A percentile compares a stretch with the other conserved stretches of the same genome.
These are phyloP conservation scores for Rhynchospora pubera DNA, from an alignment of 176 grass and related monocot genomes.

Conservation along the genomic window DNA sequence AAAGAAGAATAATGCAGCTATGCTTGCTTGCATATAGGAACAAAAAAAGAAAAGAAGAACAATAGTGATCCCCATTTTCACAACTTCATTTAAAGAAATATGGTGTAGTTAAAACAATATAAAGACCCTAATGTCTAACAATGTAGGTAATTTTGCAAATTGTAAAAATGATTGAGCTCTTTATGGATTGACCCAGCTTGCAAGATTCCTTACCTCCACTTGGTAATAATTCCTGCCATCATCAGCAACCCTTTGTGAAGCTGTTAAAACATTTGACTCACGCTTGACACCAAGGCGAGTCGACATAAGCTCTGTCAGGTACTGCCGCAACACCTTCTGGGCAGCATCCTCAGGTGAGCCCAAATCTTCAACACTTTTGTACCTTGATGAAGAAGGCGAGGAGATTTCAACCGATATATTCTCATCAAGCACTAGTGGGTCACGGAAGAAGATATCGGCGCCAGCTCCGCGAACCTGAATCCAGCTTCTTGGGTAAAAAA, in stretches of 20 bases:
- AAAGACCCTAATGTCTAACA: neutral
- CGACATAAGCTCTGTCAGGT: slow-evolving; percentile 76
- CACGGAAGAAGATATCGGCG: slow-evolving; percentile 64
- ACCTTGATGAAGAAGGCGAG: slow-evolving; percentile 72
- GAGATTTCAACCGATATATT: slow-evolving; percentile 80
- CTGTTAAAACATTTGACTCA: slow-evolving; percentile 63
- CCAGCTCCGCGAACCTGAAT: slow-evolving; percentile 73
- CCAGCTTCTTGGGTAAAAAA: slow-evolving; percentile 68
- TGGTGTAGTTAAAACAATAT: neutral
- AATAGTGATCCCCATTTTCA: neutral
- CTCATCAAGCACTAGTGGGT: slow-evolving; percentile 58
- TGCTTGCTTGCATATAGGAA: neutral
- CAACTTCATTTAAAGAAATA: neutral
- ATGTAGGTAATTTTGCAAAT: neutral
- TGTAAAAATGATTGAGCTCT: neutral
- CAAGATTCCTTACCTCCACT: slow-evolving; percentile 53
- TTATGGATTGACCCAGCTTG: neutral
- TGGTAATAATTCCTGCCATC: slow-evolving; percentile 85
- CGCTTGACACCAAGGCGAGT: slow-evolving; percentile 61
- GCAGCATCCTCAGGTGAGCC: slow-evolving; percentile 54
- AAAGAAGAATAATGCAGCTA: neutral
- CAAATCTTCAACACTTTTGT: slow-evolving; percentile 47
- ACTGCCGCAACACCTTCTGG: slow-evolving; percentile 59
- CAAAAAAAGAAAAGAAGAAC: neutral
- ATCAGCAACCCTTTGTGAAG: slow-evolving; percentile 46